Conservation (phyloP, 1,284 basidiomycete species). For the Bondarzewia mesenterica region DNA sequence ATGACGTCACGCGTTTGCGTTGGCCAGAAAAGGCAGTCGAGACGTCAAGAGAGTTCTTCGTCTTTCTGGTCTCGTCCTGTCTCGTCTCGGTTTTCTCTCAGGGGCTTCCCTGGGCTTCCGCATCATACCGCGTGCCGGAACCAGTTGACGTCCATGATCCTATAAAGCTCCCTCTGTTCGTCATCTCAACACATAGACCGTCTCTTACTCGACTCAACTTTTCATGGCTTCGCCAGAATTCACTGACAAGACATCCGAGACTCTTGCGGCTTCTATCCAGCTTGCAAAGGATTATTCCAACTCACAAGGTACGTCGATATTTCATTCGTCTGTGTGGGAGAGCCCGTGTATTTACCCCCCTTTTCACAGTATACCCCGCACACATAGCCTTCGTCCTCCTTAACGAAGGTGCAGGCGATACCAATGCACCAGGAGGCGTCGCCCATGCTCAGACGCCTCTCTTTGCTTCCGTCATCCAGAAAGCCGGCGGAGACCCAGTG, state of each 20-base stretch:
- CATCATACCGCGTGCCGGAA: no score
- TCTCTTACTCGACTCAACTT: background rate
- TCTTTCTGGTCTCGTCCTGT: background rate
- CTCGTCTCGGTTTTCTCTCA: no score
- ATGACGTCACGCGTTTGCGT: background rate
- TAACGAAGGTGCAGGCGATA: conserved; percentile 43
- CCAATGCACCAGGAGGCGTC: conserved; percentile 23
- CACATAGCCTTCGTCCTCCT: conserved; percentile 76
- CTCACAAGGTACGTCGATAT: conserved; percentile 51
- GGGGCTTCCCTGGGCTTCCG: no score
- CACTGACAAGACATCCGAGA: conserved; percentile 71
- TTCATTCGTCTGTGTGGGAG: background rate
- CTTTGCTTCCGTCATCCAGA: conserved; percentile 68
- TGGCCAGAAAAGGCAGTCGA: background rate
- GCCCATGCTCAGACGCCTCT: conserved; percentile 35
- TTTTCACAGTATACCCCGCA: conserved; percentile 52
- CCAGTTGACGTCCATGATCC: no score
- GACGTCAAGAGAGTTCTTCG: background rate
- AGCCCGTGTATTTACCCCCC: conserved; percentile 1
- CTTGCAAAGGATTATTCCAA: conserved; percentile 79
- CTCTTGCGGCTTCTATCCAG: conserved; percentile 63
- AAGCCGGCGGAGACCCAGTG: conserved; percentile 74
- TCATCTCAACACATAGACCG: no score
- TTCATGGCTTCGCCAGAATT: conserved; percentile 59
- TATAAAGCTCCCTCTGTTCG: no score